These are phyloP conservation scores for Phytophthora chlamydospora DNA, from an alignment of 352 stramenopile species.

Conservation along the genomic window DNA sequence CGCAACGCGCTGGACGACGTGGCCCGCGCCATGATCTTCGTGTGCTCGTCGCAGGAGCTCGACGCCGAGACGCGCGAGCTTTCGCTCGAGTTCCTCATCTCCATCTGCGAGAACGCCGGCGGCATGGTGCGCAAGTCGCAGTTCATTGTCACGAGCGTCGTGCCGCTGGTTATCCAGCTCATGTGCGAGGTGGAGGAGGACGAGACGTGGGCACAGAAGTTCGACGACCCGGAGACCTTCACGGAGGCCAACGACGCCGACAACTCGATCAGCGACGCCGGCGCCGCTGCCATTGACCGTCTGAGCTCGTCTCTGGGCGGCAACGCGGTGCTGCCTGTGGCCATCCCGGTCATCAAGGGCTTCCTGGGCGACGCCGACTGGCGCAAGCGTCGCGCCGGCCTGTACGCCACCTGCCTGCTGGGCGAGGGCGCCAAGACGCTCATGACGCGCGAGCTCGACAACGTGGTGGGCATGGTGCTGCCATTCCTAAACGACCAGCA, in stretches of 20 bases:
- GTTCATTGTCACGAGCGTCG: conserved; percentile 64
- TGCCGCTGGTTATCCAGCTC: conserved; percentile 79
- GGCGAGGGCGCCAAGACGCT: conserved; percentile 80
- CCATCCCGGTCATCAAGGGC: conserved; percentile 75
- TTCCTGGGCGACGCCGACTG: conserved; percentile 72
- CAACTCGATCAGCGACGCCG: conserved; percentile 72
- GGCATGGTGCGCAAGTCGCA: conserved; percentile 83
- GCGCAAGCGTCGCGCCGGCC: conserved; percentile 76
- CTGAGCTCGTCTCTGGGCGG: conserved; percentile 75
- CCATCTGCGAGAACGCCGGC: conserved; percentile 79
- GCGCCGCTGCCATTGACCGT: conserved; percentile 79
- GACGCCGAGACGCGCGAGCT: conserved; percentile 81
- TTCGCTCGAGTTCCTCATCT: conserved; percentile 83
- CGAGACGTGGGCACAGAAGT: conserved; percentile 68
- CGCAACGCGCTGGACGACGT: conserved; percentile 71
- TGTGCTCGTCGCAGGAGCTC: conserved; percentile 65
- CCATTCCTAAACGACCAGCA: conserved; percentile 75
- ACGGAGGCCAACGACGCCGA: conserved; percentile 67
- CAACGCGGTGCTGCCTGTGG: conserved; percentile 73
- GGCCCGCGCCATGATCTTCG: conserved; percentile 80
- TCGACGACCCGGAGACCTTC: conserved; percentile 85
- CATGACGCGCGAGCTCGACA: conserved; percentile 83
- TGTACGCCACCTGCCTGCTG: conserved; percentile 81
- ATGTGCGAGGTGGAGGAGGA: conserved; percentile 86
- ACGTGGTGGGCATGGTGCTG: conserved; percentile 70